Evolutionary conservation across 352 stramenopile genomes (phyloP).

Genomic region (Globisporangium cystogenes): DNA sequence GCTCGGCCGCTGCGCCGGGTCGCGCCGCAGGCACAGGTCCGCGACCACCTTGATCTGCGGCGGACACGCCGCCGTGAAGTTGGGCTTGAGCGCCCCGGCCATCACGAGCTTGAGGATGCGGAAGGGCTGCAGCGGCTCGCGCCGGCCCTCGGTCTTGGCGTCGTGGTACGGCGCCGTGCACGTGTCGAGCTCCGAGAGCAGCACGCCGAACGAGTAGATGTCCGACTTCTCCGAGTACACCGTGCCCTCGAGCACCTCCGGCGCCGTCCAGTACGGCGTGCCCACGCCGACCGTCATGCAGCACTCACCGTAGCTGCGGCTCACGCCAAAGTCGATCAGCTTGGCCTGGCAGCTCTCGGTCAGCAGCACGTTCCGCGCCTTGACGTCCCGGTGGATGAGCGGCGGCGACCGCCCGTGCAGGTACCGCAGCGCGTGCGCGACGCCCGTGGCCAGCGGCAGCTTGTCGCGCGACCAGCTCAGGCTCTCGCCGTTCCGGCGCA

Average conservation of each 20-base stretch:
- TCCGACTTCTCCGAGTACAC: constrained; percentile 26
- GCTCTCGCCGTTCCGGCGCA: constrained; percentile 18
- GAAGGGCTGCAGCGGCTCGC: constrained; percentile 13
- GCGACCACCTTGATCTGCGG: constrained; percentile 6
- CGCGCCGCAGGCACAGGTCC: constrained; percentile 6
- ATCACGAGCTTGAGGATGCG: constrained; percentile 14
- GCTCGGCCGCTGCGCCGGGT: constrained; percentile 9
- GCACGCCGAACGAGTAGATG: constrained; percentile 26
- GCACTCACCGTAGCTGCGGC: constrained; percentile 16
- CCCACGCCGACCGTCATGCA: constrained; percentile 18
- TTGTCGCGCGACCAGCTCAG: constrained; percentile 23
- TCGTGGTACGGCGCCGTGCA: constrained; percentile 26
- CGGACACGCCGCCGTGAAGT: constrained; percentile 8
- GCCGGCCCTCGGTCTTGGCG: constrained; percentile 9
- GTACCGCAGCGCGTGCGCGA: constrained; percentile 39
- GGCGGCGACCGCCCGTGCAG: constrained; percentile 32
- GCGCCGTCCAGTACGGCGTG: constrained; percentile 16
- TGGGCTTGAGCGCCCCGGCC: constrained; percentile 8
- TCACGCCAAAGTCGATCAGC: constrained; percentile 57
- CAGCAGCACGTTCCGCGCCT: constrained; percentile 48
- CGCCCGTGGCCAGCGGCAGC: constrained; percentile 32
- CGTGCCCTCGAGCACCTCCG: constrained; percentile 19
- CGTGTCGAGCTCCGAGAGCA: constrained; percentile 47
- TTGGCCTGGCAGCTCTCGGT: constrained; percentile 35
- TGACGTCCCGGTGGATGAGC: constrained; percentile 55